phyloP scores from a whole-genome alignment of 306 rosid species.

The Cicer chorassanicum region DNA sequence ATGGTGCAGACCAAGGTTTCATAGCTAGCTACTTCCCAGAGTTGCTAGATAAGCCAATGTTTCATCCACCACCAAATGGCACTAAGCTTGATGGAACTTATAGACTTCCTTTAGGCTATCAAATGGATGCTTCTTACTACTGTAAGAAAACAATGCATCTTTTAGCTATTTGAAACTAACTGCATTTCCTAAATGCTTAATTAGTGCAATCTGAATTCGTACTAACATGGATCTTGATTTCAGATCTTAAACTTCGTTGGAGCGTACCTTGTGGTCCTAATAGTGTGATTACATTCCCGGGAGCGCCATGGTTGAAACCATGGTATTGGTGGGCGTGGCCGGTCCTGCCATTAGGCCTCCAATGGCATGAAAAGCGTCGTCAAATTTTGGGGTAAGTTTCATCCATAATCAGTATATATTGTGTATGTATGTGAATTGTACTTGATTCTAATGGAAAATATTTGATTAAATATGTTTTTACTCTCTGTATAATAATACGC shows the following conservation, averaged over 20 bases:
- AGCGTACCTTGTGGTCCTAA: conserved; percentile 97
- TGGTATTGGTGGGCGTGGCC: conserved; percentile 99
- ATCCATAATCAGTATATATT: not conserved
- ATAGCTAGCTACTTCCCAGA: conserved; percentile 86
- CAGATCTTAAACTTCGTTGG: conserved; percentile 89
- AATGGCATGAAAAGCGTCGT: conserved; percentile 83
- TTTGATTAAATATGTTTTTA: not conserved
- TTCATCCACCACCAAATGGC: conserved; percentile 70
- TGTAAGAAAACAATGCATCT: conserved; percentile 10
- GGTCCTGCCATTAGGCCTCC: conserved; percentile 84
- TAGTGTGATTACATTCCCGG: conserved; percentile 89
- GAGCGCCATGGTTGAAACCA: conserved; percentile 98
- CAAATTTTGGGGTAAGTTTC: conserved; percentile 75
- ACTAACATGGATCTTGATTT: not conserved
- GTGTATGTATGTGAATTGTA: not conserved
- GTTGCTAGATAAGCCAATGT: conserved; percentile 83
- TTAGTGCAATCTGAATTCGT: conserved; percentile 14
- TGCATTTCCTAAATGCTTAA: not conserved
- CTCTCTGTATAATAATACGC: not conserved
- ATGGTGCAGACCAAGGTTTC: conserved; percentile 99
- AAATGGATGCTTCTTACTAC: conserved; percentile 97
- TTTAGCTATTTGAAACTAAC: conserved; percentile 4
- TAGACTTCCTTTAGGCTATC: conserved; percentile 95
- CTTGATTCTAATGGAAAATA: not conserved
- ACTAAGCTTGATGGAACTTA: conserved; percentile 80